phyloP scores from a whole-genome alignment of 2,329 filamentous ascomycete species.

The Didymellaceae sp. region DNA sequence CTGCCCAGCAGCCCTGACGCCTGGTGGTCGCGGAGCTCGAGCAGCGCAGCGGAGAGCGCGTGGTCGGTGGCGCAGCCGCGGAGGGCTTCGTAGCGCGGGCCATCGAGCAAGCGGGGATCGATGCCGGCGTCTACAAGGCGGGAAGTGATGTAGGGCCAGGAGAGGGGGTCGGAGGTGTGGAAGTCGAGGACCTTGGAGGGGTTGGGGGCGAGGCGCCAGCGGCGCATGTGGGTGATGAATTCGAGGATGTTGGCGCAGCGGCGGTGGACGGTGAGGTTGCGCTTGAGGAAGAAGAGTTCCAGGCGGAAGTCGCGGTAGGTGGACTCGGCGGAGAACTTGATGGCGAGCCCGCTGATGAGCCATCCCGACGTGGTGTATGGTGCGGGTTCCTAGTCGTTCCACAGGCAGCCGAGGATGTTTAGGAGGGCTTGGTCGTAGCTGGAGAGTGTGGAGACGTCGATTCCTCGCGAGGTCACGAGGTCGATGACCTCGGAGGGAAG shows the following conservation, averaged over 20 bases:
- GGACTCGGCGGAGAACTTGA: not conserved
- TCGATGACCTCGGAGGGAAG: not conserved
- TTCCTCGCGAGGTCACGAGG: not conserved
- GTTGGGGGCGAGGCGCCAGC: conserved; percentile 12
- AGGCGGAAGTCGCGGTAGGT: conserved; percentile 3
- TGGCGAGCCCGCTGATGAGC: not conserved
- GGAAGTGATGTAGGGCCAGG: conserved; percentile 2
- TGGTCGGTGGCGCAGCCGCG: not conserved
- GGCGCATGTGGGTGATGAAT: conserved; percentile 9
- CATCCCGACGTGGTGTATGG: not conserved
- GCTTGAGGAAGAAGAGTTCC: conserved; percentile 9
- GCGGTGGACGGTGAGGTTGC: not conserved
- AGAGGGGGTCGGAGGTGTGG: not conserved
- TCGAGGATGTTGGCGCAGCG: conserved; percentile 14
- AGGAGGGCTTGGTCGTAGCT: conserved; percentile 7
- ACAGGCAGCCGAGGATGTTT: conserved; percentile 7
- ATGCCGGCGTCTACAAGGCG: not conserved
- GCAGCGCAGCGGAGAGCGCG: not conserved
- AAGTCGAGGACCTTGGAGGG: conserved; percentile 4
- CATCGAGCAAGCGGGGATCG: conserved; percentile 2
- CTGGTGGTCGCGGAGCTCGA: conserved; percentile 5
- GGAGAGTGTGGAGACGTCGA: not conserved
- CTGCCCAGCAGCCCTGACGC: too few relatives aligned
- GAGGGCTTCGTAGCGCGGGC: not conserved
- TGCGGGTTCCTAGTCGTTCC: conserved; percentile 9